A percentile compares a stretch with the other conserved stretches of the same genome.
Conservation (phyloP, 768 basidiomycete species). For the Agaricus sinodeliciosus region DNA sequence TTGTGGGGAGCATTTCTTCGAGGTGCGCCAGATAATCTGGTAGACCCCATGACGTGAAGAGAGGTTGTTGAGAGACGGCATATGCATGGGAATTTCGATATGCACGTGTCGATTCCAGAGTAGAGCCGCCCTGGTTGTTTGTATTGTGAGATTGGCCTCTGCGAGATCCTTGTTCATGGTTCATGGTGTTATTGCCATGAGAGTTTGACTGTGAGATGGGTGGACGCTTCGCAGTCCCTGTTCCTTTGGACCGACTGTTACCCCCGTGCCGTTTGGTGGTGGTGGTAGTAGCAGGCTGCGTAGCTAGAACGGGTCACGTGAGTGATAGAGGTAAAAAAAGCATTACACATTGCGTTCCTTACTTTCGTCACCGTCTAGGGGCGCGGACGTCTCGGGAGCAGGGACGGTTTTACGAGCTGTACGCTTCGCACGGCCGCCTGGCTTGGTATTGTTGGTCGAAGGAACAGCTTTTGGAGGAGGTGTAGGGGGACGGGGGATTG, state of each 20-base stretch:
- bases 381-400: slow-evolving; percentile 24
- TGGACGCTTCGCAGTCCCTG: slow-evolving; percentile 33
- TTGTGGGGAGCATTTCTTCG: slow-evolving; percentile 73
- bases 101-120: slow-evolving; percentile 49
- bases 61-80: slow-evolving; percentile 69
- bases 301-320: slow-evolving; percentile 10
- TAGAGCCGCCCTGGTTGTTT: slow-evolving; percentile 29
- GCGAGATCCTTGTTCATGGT: slow-evolving; percentile 40
- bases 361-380: slow-evolving; percentile 63
- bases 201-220: slow-evolving; percentile 21
- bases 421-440: slow-evolving; percentile 34
- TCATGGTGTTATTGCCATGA: slow-evolving; percentile 17
- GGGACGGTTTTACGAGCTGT: slow-evolving; percentile 33
- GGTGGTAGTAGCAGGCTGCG: slow-evolving; percentile 15
- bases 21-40: slow-evolving; percentile 92
- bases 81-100: slow-evolving; percentile 79
- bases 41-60: slow-evolving; percentile 83
- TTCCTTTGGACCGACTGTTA: slow-evolving; percentile 33
- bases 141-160: slow-evolving; percentile 39
- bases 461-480: slow-evolving; percentile 19
- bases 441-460: slow-evolving; percentile 24
- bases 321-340: slow-evolving; percentile 4
- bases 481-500: slow-evolving; percentile 27
- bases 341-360: slow-evolving; percentile 14
- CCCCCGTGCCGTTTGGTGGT: slow-evolving; percentile 30